Conservation (phyloP, 2,329 filamentous ascomycete species). For the Colletotrichum melonis region DNA sequence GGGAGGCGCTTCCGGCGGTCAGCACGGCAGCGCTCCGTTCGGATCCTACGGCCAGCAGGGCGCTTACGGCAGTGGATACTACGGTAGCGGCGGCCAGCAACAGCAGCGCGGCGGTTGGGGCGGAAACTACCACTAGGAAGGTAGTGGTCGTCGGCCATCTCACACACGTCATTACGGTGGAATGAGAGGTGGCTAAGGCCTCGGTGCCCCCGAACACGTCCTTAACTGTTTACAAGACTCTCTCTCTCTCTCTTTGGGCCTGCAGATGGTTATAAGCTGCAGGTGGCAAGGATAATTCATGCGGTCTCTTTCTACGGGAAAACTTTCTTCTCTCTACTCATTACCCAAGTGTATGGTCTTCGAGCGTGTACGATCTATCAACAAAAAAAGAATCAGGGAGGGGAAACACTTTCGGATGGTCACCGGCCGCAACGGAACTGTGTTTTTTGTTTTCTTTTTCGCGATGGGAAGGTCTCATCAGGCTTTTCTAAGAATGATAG, state of each 20-base stretch:
- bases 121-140: slow-evolving; percentile 66
- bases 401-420: slow-evolving; percentile 37
- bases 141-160: slow-evolving; percentile 42
- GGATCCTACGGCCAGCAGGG: slow-evolving; percentile 61
- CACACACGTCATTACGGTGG: background rate
- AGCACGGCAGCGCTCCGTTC: slow-evolving; percentile 65
- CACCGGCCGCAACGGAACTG: slow-evolving; percentile 35
- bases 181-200: slow-evolving; percentile 3
- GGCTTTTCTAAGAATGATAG: slow-evolving; percentile 36
- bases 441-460: slow-evolving; percentile 39
- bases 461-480: slow-evolving; percentile 31
- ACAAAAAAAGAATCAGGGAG: slow-evolving; percentile 36
- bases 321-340: slow-evolving; percentile 37
- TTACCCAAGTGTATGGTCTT: slow-evolving; percentile 37
- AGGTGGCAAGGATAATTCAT: slow-evolving; percentile 35
- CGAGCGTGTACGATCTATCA: slow-evolving; percentile 38
- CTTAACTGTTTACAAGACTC: slow-evolving; percentile 26
- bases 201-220: slow-evolving; percentile 18
- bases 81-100: slow-evolving; percentile 51
- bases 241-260: slow-evolving; percentile 26
- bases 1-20: slow-evolving; percentile 61
- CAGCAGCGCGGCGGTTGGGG: slow-evolving; percentile 67
- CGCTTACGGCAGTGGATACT: slow-evolving; percentile 61
- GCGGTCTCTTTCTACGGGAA: slow-evolving; percentile 31
- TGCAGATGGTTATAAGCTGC: slow-evolving; percentile 28